Percentiles rank a stretch among this genome's conserved stretches.
These are phyloP conservation scores for Boletus subparvulus DNA, from an alignment of 768 basidiomycete species.

Conservation along the genomic window DNA sequence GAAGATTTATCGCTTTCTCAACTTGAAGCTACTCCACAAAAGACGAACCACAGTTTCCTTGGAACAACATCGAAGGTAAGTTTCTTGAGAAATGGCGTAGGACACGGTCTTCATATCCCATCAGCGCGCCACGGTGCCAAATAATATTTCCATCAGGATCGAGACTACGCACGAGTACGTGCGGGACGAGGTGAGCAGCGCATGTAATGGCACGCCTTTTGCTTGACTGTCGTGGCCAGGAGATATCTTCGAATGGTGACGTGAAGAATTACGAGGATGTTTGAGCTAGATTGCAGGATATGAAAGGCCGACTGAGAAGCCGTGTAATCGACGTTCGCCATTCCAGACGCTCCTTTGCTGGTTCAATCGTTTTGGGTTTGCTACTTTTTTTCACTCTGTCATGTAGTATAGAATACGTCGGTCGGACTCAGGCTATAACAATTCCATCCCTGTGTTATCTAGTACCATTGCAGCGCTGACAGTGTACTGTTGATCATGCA, in stretches of 20 bases:
- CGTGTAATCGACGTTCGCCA: neutral
- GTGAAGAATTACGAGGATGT: slow-evolving; percentile 4
- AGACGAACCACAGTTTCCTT: too few species aligned
- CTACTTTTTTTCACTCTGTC: too few species aligned
- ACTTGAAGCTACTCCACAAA: neutral
- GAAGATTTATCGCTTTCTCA: neutral
- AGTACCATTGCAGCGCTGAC: too few species aligned
- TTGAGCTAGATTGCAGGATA: neutral
- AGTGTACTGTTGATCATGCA: too few species aligned
- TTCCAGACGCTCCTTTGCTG: neutral
- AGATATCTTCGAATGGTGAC: neutral
- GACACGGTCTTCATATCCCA: neutral
- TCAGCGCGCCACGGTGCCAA: slow-evolving; percentile 26
- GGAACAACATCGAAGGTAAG: slow-evolving; percentile 4
- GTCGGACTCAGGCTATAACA: too few species aligned
- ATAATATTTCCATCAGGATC: slow-evolving; percentile 62
- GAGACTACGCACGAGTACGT: slow-evolving; percentile 56
- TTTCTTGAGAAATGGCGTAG: neutral
- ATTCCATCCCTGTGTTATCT: too few species aligned
- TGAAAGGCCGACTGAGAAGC: too few species aligned
- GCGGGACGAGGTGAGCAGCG: slow-evolving; percentile 31
- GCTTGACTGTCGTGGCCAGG: neutral
- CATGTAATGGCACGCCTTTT: neutral
- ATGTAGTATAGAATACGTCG: too few species aligned
- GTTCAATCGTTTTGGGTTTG: too few species aligned